phyloP scores from a whole-genome alignment of 2,329 filamentous ascomycete species.

The Aureobasidium sp. region DNA sequence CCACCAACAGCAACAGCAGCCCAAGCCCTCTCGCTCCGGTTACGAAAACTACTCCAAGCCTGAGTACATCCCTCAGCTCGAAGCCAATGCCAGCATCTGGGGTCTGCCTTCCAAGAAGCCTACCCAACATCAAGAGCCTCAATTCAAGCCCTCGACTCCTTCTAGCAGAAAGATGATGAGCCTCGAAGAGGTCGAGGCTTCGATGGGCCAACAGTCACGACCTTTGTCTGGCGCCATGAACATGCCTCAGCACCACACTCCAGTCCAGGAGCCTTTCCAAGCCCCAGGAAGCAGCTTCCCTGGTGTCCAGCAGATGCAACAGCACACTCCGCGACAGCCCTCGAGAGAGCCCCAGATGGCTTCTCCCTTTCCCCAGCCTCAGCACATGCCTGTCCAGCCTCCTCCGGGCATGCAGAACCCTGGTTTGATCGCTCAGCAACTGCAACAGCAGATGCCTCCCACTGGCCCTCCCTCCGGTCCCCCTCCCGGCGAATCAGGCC shows the following conservation, averaged over 20 bases:
- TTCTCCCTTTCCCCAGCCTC: slow-evolving; percentile 21
- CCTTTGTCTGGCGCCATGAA: slow-evolving; percentile 38
- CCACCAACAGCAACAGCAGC: slow-evolving; percentile 25
- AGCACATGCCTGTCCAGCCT: slow-evolving; percentile 22
- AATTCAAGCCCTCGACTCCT: slow-evolving; percentile 22
- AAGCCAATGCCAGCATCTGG: slow-evolving; percentile 92
- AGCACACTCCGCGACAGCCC: slow-evolving; percentile 27
- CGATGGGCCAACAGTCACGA: slow-evolving; percentile 67
- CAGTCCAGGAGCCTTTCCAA: slow-evolving; percentile 28
- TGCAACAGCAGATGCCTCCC: slow-evolving; percentile 8
- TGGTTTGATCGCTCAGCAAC: slow-evolving; percentile 25
- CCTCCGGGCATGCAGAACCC: slow-evolving; percentile 21
- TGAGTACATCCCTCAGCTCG: slow-evolving; percentile 78
- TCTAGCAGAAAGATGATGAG: slow-evolving; percentile 76
- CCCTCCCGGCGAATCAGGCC: slow-evolving; percentile 16
- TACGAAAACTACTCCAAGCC: slow-evolving; percentile 87
- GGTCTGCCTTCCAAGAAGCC: slow-evolving; percentile 56
- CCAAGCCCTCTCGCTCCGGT: slow-evolving; percentile 64
- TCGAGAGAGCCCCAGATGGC: slow-evolving; percentile 37
- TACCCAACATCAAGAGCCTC: slow-evolving; percentile 24
- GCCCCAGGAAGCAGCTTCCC: slow-evolving; percentile 19
- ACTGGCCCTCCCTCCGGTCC: slow-evolving; percentile 5
- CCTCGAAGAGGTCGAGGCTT: slow-evolving; percentile 90
- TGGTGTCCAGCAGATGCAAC: slow-evolving; percentile 71
- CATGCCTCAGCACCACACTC: slow-evolving; percentile 32